These are phyloP conservation scores for Scenedesmus sp. DNA, from an alignment of 163 green algal species.

Conservation along the genomic window DNA sequence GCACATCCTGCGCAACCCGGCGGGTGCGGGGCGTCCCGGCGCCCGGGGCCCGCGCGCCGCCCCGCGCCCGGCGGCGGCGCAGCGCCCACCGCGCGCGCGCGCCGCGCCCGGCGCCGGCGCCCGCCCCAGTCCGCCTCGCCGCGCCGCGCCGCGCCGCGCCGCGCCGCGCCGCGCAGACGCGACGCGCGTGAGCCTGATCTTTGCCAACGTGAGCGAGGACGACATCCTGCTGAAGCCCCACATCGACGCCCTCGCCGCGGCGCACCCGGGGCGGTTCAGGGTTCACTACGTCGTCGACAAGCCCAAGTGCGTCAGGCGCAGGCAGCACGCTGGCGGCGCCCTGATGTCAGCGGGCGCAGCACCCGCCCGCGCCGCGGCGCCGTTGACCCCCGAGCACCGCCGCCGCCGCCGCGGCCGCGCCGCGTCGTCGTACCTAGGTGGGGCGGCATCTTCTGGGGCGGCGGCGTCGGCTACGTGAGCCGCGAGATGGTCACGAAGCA, in stretches of 20 bases:
- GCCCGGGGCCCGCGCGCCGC: too few relatives aligned
- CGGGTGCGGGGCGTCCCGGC: too few relatives aligned
- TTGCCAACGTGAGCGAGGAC: conserved; percentile 82
- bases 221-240: conserved; percentile 90
- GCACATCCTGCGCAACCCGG: conserved; percentile 69
- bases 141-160: too few relatives aligned
- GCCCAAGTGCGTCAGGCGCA: conserved; percentile 6
- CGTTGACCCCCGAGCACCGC: too few relatives aligned
- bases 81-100: conserved; percentile 39
- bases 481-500: conserved; percentile 77
- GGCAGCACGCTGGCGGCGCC: neutral
- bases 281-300: conserved; percentile 69
- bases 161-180: too few relatives aligned
- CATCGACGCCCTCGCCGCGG: conserved; percentile 56
- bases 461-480: conserved; percentile 79
- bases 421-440: conserved; percentile 35
- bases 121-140: too few relatives aligned
- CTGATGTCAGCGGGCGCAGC: neutral
- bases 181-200: conserved; percentile 85
- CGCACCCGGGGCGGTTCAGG: conserved; percentile 63
- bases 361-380: too few relatives aligned
- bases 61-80: too few relatives aligned
- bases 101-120: conserved; percentile 70
- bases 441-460: conserved; percentile 69
- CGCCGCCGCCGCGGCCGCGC: neutral